Evolutionary conservation across 371 early-diverging fungal species (phyloP).

Genomic region (Neoconidiobolus thromboides): DNA sequence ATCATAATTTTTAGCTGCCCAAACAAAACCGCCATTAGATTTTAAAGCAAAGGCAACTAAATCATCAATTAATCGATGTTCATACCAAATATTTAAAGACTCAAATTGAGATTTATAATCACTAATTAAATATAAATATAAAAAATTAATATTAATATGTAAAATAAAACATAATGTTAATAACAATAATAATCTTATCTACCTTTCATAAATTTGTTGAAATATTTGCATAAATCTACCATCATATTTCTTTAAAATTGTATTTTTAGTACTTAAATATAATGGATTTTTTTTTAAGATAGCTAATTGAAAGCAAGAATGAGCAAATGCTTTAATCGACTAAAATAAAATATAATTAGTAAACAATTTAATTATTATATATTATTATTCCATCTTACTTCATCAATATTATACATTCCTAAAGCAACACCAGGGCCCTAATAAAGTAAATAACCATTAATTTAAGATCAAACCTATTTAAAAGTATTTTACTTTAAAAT

Average conservation of each 20-base stretch:
- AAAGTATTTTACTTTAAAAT: slow-evolving; percentile 30
- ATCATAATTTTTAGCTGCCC: slow-evolving; percentile 94
- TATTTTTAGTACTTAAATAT: slow-evolving; percentile 93
- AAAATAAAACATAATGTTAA: slow-evolving; percentile 9
- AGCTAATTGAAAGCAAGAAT: slow-evolving; percentile 87
- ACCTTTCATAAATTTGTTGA: slow-evolving; percentile 54
- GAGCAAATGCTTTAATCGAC: slow-evolving; percentile 84
- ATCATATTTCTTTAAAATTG: slow-evolving; percentile 92
- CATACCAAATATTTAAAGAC: slow-evolving; percentile 74
- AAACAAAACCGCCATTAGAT: slow-evolving; percentile 84
- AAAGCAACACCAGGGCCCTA: slow-evolving; percentile 70
- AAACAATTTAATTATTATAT: not conserved
- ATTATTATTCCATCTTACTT: slow-evolving; percentile 12
- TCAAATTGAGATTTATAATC: slow-evolving; percentile 54
- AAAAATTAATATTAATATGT: slow-evolving; percentile 9
- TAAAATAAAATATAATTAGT: slow-evolving; percentile 4
- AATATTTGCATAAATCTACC: slow-evolving; percentile 97
- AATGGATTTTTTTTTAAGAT: slow-evolving; percentile 66
- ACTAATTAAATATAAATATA: slow-evolving; percentile 4
- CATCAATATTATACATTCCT: slow-evolving; percentile 89
- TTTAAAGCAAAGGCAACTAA: slow-evolving; percentile 96
- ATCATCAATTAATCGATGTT: slow-evolving; percentile 93
- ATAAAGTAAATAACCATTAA: not conserved
- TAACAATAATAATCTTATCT: no score
- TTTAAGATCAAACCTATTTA: slow-evolving; percentile 1